Conservation (phyloP, 306 rosid species). For the Hippophae rhamnoides region DNA sequence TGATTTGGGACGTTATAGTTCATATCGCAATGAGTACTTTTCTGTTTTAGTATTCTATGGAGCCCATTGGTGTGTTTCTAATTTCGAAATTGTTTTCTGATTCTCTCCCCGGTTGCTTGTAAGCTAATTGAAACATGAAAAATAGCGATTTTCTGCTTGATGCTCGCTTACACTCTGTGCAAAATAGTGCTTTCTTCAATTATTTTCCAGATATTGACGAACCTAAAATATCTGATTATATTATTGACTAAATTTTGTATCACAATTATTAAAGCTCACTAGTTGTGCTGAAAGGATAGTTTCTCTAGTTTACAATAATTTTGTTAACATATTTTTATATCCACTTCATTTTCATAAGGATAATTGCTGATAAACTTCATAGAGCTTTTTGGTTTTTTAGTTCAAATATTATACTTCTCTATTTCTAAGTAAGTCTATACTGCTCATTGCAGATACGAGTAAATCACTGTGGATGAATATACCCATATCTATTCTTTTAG, state of each 20-base stretch:
- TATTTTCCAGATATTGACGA: too few species aligned
- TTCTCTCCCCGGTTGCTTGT: too few species aligned
- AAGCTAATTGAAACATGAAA: too few species aligned
- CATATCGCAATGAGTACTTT: background rate
- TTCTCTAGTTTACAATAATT: background rate
- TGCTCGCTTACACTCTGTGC: too few species aligned
- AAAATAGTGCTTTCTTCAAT: too few species aligned
- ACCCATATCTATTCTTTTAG: slow-evolving; percentile 67
- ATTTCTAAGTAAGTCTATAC: background rate
- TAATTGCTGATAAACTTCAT: background rate
- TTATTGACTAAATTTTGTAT: too few species aligned
- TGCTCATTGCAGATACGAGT: slow-evolving; percentile 61
- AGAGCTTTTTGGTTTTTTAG: background rate
- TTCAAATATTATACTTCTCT: background rate
- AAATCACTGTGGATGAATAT: slow-evolving; percentile 94
- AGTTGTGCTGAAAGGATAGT: background rate
- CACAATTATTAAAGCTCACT: background rate
- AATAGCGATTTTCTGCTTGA: too few species aligned
- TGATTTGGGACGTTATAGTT: background rate
- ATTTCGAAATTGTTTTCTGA: too few species aligned
- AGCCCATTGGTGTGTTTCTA: too few species aligned
- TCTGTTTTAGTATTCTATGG: background rate
- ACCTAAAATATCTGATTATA: too few species aligned
- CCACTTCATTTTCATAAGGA: background rate
- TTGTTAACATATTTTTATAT: too few species aligned